Evolutionary conservation across 495 filamentous ascomycete species (phyloP).

Genomic region (Hypoxylon intermedium): DNA sequence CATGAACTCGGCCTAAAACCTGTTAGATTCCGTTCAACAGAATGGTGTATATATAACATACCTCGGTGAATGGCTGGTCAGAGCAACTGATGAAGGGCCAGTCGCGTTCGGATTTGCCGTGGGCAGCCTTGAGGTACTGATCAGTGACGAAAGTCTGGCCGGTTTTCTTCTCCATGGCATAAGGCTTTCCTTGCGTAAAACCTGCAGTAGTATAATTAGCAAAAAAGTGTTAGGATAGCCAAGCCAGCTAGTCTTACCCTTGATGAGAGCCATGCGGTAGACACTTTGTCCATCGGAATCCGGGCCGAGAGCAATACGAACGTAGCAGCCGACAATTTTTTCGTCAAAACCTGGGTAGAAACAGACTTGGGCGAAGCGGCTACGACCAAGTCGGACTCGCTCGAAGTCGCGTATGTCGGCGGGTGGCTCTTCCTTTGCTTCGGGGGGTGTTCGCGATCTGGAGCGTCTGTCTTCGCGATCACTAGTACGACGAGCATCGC

Average conservation of each 20-base stretch:
- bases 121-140: slow-evolving; percentile 73
- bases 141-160: slow-evolving; percentile 77
- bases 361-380: slow-evolving; percentile 81
- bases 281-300: slow-evolving; percentile 70
- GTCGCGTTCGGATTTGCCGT: slow-evolving; percentile 77
- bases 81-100: slow-evolving; percentile 88
- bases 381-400: slow-evolving; percentile 78
- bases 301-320: slow-evolving; percentile 78
- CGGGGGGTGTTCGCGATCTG: slow-evolving; percentile 56
- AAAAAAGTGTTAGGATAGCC: neutral
- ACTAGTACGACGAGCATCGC: slow-evolving; percentile 77
- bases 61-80: slow-evolving; percentile 75
- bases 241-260: slow-evolving; percentile 59
- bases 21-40: slow-evolving; percentile 37
- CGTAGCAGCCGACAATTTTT: slow-evolving; percentile 77
- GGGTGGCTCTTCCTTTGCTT: slow-evolving; percentile 56
- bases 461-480: slow-evolving; percentile 67
- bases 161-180: slow-evolving; percentile 73
- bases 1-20: slow-evolving; percentile 71
- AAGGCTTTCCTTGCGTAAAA: slow-evolving; percentile 78
- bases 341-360: slow-evolving; percentile 90
- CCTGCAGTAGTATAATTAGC: slow-evolving; percentile 59
- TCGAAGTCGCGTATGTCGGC: slow-evolving; percentile 82
- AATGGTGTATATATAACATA: slow-evolving; percentile 45
- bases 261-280: slow-evolving; percentile 87